Evolutionary conservation across 108 stramenopile genomes (phyloP).

Genomic region (Stephanodiscus triporus): DNA sequence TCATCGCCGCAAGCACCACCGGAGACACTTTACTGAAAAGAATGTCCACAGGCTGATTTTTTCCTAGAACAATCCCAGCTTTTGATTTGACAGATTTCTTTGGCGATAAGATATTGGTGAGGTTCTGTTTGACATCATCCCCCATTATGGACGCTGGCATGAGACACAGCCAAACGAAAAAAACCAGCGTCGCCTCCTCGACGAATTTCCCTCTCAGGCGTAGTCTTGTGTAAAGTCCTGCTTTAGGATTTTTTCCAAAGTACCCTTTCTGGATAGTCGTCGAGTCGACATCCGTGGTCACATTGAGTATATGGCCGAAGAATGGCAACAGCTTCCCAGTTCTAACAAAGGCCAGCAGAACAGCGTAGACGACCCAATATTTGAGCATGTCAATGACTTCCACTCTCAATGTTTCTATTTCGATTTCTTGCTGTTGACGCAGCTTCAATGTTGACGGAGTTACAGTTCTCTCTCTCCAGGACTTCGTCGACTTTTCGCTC

Average conservation of each 20-base stretch:
- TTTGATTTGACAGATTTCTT: not conserved
- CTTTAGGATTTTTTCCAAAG: not conserved
- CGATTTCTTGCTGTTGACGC: constrained; percentile 35
- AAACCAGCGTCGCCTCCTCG: constrained; percentile 66
- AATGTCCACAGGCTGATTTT: constrained; percentile 42
- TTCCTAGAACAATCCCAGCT: not conserved
- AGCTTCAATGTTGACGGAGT: constrained; percentile 35
- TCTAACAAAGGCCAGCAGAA: constrained; percentile 49
- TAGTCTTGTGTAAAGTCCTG: constrained; percentile 25
- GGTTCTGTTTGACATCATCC: constrained; percentile 14
- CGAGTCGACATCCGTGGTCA: constrained; percentile 5
- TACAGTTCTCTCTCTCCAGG: not conserved
- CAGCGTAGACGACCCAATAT: constrained; percentile 75
- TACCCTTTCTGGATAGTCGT: constrained; percentile 9
- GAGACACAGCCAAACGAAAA: constrained; percentile 75
- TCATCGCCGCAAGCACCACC: constrained; percentile 35
- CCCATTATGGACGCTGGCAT: constrained; percentile 58
- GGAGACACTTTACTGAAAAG: constrained; percentile 36
- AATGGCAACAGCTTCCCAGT: constrained; percentile 59
- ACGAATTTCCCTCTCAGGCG: constrained; percentile 31
- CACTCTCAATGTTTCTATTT: constrained; percentile 29
- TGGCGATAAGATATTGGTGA: not conserved
- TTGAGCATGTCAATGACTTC: constrained; percentile 57
- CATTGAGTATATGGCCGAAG: constrained; percentile 41
- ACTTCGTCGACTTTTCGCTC: not conserved